phyloP scores from a whole-genome alignment of 2,329 filamentous ascomycete species.

The Lasiodiplodia gonubiensis region DNA sequence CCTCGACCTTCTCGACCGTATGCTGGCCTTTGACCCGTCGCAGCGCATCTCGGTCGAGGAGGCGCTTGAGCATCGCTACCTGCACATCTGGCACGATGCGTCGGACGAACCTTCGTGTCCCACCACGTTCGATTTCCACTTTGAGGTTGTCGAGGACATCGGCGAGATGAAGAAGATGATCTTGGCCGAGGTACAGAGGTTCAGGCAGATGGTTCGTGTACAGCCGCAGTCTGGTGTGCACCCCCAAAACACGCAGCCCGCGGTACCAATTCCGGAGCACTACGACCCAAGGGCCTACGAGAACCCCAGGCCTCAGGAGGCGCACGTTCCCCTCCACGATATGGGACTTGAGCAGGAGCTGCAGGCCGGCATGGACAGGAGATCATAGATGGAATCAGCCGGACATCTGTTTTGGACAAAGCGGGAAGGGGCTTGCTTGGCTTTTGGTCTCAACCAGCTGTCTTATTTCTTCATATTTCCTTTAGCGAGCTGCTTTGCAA shows the following conservation, averaged over 20 bases:
- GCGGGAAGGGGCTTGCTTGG: conserved; percentile 9
- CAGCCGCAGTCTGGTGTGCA: conserved; percentile 41
- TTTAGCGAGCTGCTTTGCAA: conserved; percentile 20
- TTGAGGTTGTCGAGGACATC: conserved; percentile 96
- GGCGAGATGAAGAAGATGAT: conserved; percentile 97
- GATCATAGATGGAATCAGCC: conserved; percentile 20
- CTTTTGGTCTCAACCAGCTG: not conserved
- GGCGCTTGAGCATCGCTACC: conserved; percentile 93
- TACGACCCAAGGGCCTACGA: conserved; percentile 64
- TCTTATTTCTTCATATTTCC: not conserved
- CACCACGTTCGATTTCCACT: conserved; percentile 95
- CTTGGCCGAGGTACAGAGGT: conserved; percentile 87
- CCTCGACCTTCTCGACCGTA: conserved; percentile 91
- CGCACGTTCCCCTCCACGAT: conserved; percentile 31
- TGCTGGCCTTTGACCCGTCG: conserved; percentile 96
- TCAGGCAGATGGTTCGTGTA: conserved; percentile 67
- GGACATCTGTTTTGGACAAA: conserved; percentile 23
- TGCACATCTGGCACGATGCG: conserved; percentile 98
- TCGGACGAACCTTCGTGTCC: conserved; percentile 94
- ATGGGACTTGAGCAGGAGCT: conserved; percentile 30
- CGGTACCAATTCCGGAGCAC: conserved; percentile 68
- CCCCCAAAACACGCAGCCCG: conserved; percentile 50
- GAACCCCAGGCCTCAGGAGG: conserved; percentile 67
- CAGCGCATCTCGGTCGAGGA: conserved; percentile 93
- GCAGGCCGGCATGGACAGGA: conserved; percentile 30